Evolutionary conservation across 257 asterid species (phyloP).

Genomic region (Forsythia viridissima): DNA sequence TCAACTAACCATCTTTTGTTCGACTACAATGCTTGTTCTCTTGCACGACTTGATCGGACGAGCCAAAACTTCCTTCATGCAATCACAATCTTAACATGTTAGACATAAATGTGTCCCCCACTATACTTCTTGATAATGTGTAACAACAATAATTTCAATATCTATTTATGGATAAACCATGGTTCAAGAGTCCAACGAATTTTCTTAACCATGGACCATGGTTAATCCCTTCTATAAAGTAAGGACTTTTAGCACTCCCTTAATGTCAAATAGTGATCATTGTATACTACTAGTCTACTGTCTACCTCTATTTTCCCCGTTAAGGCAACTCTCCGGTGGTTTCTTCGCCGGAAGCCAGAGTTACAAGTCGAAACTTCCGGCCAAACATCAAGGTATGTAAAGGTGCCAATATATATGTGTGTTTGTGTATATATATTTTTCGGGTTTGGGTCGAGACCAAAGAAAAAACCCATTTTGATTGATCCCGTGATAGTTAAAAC

Average conservation of each 20-base stretch:
- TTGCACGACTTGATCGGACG: neutral
- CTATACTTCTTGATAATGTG: neutral
- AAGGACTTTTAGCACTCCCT: neutral
- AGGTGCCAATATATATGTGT: no score
- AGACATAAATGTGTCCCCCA: neutral
- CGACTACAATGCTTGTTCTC: neutral
- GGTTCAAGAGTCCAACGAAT: neutral
- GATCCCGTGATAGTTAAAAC: neutral
- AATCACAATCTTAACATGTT: no score
- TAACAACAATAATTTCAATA: neutral
- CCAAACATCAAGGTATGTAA: neutral
- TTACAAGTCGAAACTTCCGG: neutral
- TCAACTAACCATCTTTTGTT: no score
- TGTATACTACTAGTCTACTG: neutral
- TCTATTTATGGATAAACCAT: neutral
- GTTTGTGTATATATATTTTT: no score
- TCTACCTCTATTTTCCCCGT: neutral
- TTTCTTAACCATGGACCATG: slow-evolving; percentile 4
- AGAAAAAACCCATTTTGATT: neutral
- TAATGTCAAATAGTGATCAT: neutral
- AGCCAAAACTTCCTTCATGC: neutral
- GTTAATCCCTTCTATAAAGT: neutral
- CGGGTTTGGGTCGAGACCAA: neutral
- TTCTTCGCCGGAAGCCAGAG: neutral
- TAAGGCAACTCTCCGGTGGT: neutral